A percentile compares a stretch with the other conserved stretches of the same genome.
phyloP scores from a whole-genome alignment of 345 rosid genomes.

The Streptanthus diversifolius region DNA sequence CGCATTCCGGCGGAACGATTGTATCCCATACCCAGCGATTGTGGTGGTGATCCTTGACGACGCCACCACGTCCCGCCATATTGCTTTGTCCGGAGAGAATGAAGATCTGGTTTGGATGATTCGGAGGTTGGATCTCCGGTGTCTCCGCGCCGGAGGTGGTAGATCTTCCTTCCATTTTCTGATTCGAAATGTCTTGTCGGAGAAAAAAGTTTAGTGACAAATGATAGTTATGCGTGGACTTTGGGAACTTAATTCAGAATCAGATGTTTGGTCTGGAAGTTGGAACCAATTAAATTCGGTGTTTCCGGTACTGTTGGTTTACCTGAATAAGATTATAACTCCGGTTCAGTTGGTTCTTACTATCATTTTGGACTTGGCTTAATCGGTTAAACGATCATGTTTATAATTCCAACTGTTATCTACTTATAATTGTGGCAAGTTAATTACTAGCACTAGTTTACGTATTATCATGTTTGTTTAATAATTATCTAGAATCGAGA shows the following conservation, averaged over 20 bases:
- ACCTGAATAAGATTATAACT: neutral
- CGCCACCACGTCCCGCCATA: constrained; percentile 94
- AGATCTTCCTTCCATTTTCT: constrained; percentile 19
- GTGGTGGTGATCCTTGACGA: constrained; percentile 41
- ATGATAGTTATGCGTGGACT: neutral
- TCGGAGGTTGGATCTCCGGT: constrained; percentile 15
- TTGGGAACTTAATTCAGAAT: neutral
- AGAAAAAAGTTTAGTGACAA: neutral
- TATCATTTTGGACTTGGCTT: neutral
- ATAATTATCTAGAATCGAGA: no score
- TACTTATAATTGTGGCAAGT: no score
- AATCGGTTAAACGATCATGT: no score
- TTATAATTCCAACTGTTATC: no score
- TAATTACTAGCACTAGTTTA: no score
- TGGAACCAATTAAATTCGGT: neutral
- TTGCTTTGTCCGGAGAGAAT: constrained; percentile 92
- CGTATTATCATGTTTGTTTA: no score
- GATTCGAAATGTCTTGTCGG: neutral
- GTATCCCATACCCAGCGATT: constrained; percentile 54
- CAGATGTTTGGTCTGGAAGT: neutral
- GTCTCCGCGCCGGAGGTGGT: neutral
- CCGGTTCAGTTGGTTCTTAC: neutral
- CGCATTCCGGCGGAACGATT: constrained; percentile 61
- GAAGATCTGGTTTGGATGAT: constrained; percentile 55
- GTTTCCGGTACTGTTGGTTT: neutral